Conservation (phyloP, 164 flowering plant genomes). For the Annona squamosa region DNA sequence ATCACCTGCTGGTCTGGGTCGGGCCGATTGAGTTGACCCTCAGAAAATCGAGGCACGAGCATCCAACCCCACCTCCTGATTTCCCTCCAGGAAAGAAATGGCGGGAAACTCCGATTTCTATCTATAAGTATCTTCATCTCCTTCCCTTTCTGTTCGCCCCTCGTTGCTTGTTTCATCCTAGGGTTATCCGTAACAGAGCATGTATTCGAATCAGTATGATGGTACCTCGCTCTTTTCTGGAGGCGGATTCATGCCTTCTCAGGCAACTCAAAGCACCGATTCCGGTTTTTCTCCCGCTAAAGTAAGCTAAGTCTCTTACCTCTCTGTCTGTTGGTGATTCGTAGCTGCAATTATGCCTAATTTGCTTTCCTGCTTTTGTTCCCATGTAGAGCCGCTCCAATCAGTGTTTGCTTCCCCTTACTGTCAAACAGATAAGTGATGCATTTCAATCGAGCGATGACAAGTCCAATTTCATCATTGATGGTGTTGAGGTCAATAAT, state of each 20-base stretch:
- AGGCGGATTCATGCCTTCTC: constrained; percentile 95
- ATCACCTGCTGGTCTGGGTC: not conserved
- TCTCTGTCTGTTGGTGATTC: not conserved
- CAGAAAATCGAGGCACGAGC: not conserved
- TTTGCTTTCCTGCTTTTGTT: not conserved
- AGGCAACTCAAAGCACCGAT: constrained; percentile 56
- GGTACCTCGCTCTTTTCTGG: constrained; percentile 83
- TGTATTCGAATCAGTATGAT: constrained; percentile 61
- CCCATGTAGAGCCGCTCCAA: constrained; percentile 56
- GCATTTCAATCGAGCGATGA: constrained; percentile 44
- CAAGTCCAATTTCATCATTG: constrained; percentile 48
- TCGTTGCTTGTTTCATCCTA: not conserved
- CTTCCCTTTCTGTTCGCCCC: not conserved
- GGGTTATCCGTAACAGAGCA: constrained; percentile 4
- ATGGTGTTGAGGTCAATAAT: constrained; percentile 66
- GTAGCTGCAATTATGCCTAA: not conserved
- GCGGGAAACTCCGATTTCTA: constrained; percentile 1
- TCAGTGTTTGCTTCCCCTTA: constrained; percentile 63
- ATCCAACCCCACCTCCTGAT: not conserved
- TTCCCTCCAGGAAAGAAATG: constrained; percentile 2
- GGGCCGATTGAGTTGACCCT: not conserved
- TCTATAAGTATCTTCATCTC: not conserved
- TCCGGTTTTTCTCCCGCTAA: constrained; percentile 43
- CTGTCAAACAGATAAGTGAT: constrained; percentile 72
- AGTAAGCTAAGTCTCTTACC: constrained; percentile 20